A percentile compares a stretch with the other conserved stretches of the same genome.
phyloP scores from a whole-genome alignment of 1,284 basidiomycete species.

The Naganishia sp. region DNA sequence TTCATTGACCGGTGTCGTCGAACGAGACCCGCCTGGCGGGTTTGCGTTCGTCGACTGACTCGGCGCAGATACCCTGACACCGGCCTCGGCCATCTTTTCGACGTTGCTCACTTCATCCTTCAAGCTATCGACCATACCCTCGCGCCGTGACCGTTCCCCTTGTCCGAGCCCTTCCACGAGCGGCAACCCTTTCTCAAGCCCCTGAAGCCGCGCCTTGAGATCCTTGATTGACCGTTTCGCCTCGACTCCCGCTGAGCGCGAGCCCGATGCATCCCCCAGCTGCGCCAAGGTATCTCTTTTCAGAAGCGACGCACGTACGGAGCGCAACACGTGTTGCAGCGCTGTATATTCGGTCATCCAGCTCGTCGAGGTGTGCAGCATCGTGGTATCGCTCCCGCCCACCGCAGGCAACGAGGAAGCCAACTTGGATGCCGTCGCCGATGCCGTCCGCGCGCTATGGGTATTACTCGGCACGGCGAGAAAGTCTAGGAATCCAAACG shows the following conservation, averaged over 20 bases:
- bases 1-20: constrained; percentile 51
- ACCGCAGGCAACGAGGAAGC: constrained; percentile 19
- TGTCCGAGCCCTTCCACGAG: constrained; percentile 70
- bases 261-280: constrained; percentile 67
- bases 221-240: constrained; percentile 81
- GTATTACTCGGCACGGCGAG: constrained; percentile 67
- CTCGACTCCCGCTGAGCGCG: constrained; percentile 77
- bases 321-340: constrained; percentile 70
- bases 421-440: constrained; percentile 30
- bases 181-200: constrained; percentile 69
- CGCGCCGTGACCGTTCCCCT: constrained; percentile 77
- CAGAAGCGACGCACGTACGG: constrained; percentile 78
- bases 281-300: constrained; percentile 79
- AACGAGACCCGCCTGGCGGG: constrained; percentile 1
- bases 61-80: constrained; percentile 39
- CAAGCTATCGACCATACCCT: constrained; percentile 76
- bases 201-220: constrained; percentile 67
- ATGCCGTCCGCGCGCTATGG: constrained; percentile 50
- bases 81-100: constrained; percentile 50
- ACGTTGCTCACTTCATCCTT: constrained; percentile 68
- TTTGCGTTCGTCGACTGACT: neutral
- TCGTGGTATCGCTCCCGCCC: constrained; percentile 49
- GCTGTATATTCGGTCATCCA: constrained; percentile 84
- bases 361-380: constrained; percentile 64
- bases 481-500: constrained; percentile 79